These are phyloP conservation scores for Micractinium sp. DNA, from an alignment of 139 green algal genomes.

Conservation along the genomic window DNA sequence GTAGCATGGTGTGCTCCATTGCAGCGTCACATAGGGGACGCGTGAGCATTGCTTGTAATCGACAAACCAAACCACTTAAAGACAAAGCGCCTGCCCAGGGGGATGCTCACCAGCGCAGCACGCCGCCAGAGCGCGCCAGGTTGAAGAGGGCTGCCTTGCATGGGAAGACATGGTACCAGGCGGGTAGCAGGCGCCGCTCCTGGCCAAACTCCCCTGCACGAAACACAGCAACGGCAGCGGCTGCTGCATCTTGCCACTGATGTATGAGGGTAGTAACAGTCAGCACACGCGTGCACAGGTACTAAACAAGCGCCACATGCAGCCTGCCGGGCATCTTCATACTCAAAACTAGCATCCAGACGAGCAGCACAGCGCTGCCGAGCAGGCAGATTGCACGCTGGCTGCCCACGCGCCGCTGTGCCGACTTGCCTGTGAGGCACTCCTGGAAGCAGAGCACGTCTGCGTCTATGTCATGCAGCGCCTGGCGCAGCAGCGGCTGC, in stretches of 20 bases:
- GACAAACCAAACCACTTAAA: no score
- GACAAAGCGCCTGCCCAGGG: no score
- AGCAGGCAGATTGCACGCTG: background rate
- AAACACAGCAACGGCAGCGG: background rate
- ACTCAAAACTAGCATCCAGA: background rate
- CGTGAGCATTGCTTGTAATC: background rate
- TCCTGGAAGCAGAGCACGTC: slow-evolving; percentile 63
- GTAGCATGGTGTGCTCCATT: background rate
- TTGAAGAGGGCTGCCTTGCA: slow-evolving; percentile 54
- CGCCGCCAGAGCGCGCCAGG: slow-evolving; percentile 15
- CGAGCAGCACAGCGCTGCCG: background rate
- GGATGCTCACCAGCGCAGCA: slow-evolving; percentile 3
- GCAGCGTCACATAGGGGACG: background rate
- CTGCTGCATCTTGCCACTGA: no score
- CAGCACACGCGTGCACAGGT: background rate
- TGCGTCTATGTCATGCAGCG: slow-evolving; percentile 49
- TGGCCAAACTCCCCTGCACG: slow-evolving; percentile 53
- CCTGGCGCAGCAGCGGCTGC: slow-evolving; percentile 39
- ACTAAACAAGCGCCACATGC: background rate
- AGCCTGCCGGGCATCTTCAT: background rate
- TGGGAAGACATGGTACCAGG: slow-evolving; percentile 44
- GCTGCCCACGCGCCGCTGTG: no score
- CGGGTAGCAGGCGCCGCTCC: slow-evolving; percentile 46
- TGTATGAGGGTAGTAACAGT: background rate
- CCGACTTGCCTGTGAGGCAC: slow-evolving; percentile 47